Conservation (phyloP, 2,329 filamentous ascomycete genomes). For the Epichloe festucae region DNA sequence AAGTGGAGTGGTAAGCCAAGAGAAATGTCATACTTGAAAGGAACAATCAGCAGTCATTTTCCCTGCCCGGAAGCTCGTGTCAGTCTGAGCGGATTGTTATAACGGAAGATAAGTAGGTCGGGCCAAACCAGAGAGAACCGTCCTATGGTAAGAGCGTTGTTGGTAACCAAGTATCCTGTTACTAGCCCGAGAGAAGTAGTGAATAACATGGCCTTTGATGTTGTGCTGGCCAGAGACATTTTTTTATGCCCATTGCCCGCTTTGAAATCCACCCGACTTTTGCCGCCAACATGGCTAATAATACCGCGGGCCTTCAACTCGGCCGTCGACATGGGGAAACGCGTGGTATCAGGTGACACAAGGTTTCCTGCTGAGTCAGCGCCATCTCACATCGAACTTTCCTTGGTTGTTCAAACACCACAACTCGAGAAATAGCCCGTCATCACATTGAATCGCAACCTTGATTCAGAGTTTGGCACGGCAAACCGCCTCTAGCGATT, state of each 20-base stretch:
- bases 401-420: not conserved
- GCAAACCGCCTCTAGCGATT: not conserved
- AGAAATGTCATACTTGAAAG: slow-evolving; percentile 28
- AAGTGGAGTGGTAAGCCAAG: not conserved
- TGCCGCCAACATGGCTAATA: not conserved
- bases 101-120: not conserved
- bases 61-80: slow-evolving; percentile 2
- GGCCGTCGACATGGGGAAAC: not conserved
- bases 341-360: slow-evolving; percentile 1
- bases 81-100: not conserved
- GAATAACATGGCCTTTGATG: slow-evolving; percentile 11
- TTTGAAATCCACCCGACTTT: slow-evolving; percentile 19
- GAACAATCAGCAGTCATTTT: slow-evolving; percentile 32
- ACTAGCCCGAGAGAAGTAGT: slow-evolving; percentile 17
- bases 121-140: not conserved
- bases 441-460: not conserved
- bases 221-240: slow-evolving; percentile 17
- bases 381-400: not conserved
- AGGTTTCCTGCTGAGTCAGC: slow-evolving; percentile 3
- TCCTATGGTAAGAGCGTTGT: slow-evolving; percentile 12
- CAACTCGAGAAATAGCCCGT: not conserved
- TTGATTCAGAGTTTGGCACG: not conserved
- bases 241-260: slow-evolving; percentile 12
- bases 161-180: slow-evolving; percentile 17
- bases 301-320: not conserved